Base-by-base conservation (phyloP, 352 stramenopile genomes). In the Phytopythium delawarense region DNA sequence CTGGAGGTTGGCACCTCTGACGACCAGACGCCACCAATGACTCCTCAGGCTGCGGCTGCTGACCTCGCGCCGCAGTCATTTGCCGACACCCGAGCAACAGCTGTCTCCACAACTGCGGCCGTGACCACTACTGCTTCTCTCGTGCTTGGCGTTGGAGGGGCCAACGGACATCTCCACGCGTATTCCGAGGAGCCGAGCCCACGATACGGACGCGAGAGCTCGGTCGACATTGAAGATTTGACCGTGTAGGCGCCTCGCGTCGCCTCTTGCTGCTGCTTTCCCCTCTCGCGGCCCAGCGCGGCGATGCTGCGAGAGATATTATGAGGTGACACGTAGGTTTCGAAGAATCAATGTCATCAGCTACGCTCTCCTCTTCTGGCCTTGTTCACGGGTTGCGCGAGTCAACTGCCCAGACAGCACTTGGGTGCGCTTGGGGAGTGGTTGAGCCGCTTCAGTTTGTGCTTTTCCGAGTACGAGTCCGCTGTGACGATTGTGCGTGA, bases 1-100 rank as follows among this genome's bases (percentile, higher is more conserved):
- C 71, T 92, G 9, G 78, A 91, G 49, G 84, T 93, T 21, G 53
- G 39, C 53, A 11, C 53, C 30, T 59, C 53, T 2, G 34, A 59
- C 15, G 53, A 59, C 53, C 53, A 59, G 15, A 59, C 53, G 9
- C 53, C 53, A 21, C 53, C 53, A 8, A 32, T 46, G 12, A 59
- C 53, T 2, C 53, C 53, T 15, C 34, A 59, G 49, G 23, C 53
- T 3, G 21, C 21, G 15, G 53, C 18, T 34, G 53, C 2, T 23
- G 53, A 59, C n/a, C n/a, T 48, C 25, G 35, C 32, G 4, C 53
- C 34, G 21, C 53, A 46, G 53, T 13, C n/a, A 35, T 5, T 16
- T 9, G 9, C 39, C 4, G 34, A 16, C 4, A 13, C 23, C 3
- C n/a, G 53, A 49, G 20, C 34, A 3, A 12, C 30, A 12, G 35